A percentile compares a stretch with the other conserved stretches of the same genome.
These are phyloP conservation scores for Aspergillus unguis DNA, from an alignment of 2,329 filamentous ascomycete genomes.

Conservation along the genomic window DNA sequence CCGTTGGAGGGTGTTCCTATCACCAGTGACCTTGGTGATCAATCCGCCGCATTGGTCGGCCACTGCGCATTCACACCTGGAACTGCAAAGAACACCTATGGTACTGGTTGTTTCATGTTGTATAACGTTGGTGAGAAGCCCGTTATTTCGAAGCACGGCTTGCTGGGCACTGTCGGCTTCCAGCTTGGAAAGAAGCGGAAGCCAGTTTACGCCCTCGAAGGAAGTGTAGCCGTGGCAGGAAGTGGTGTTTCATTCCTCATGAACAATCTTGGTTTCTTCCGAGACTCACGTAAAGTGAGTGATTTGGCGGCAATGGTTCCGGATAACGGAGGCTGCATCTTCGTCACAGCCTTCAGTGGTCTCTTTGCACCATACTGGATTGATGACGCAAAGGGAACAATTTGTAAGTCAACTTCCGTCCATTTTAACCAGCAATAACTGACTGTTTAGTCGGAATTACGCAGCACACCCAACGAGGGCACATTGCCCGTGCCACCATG, in stretches of 20 bases:
- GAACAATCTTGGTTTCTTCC: constrained; percentile 63
- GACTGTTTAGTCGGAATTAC: constrained; percentile 66
- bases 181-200: constrained; percentile 68
- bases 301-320: constrained; percentile 62
- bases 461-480: constrained; percentile 77
- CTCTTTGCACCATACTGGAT: constrained; percentile 95
- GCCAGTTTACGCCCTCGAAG: constrained; percentile 77
- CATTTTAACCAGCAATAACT: neutral
- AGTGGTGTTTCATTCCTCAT: constrained; percentile 74
- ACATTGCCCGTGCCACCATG: constrained; percentile 83
- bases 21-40: constrained; percentile 81
- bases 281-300: constrained; percentile 60
- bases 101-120: constrained; percentile 82
- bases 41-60: constrained; percentile 80
- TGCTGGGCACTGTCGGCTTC: constrained; percentile 84
- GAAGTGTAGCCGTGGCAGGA: constrained; percentile 77
- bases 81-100: constrained; percentile 86
- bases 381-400: constrained; percentile 83
- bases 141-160: constrained; percentile 77
- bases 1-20: constrained; percentile 68
- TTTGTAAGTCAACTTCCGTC: constrained; percentile 54
- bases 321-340: constrained; percentile 78
- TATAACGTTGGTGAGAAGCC: constrained; percentile 85
- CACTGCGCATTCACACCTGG: constrained; percentile 81
- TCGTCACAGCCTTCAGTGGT: constrained; percentile 88